Conservation (phyloP, 352 stramenopile genomes). For the Globisporangium spinosum region DNA sequence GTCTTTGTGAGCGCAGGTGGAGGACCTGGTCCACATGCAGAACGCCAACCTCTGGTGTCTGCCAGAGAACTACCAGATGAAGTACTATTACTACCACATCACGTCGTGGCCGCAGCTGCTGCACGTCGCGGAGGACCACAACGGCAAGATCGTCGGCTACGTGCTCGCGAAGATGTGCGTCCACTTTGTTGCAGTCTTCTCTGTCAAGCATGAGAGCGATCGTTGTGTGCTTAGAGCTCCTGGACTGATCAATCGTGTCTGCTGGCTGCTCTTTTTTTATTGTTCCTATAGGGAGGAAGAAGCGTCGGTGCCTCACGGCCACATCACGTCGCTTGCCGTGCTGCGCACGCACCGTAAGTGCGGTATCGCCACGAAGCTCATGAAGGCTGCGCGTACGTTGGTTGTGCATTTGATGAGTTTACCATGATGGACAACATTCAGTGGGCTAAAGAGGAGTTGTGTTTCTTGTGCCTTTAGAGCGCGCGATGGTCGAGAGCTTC, state of each 20-base stretch:
- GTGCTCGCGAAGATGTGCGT: conserved; percentile 99
- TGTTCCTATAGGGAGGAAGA: conserved; percentile 65
- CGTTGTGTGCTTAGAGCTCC: neutral
- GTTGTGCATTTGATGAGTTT: conserved; percentile 16
- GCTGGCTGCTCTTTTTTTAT: conserved; percentile 7
- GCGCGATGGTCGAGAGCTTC: conserved; percentile 97
- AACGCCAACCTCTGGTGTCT: conserved; percentile 99
- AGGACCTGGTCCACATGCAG: conserved; percentile 98
- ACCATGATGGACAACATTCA: neutral
- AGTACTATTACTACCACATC: conserved; percentile 99
- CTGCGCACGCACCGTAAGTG: conserved; percentile 96
- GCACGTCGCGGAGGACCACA: conserved; percentile 97
- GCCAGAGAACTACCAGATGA: conserved; percentile 99
- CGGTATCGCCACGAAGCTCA: conserved; percentile 97
- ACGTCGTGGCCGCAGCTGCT: conserved; percentile 98
- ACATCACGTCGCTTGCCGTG: conserved; percentile 99
- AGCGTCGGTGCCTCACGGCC: conserved; percentile 89
- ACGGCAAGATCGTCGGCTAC: conserved; percentile 99
- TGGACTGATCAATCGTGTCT: neutral
- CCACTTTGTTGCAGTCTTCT: neutral
- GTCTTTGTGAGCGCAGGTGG: conserved; percentile 38
- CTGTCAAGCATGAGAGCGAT: neutral
- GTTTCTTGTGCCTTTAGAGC: conserved; percentile 41
- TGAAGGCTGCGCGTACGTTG: conserved; percentile 89
- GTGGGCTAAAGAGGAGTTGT: neutral